phyloP scores from a whole-genome alignment of 1,284 basidiomycete species.

The Macrocystidia cucumis region DNA sequence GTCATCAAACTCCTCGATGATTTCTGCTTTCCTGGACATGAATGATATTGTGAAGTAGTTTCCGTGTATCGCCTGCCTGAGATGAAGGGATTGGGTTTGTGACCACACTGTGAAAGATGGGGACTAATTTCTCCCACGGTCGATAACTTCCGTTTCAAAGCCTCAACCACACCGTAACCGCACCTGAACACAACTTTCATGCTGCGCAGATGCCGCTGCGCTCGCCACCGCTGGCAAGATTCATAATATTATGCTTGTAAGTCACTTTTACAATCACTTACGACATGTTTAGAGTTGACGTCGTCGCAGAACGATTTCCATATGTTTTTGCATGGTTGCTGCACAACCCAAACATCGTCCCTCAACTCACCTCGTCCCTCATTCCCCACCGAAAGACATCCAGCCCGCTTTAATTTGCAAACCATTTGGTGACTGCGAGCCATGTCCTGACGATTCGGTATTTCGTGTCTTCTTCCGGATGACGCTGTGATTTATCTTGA shows the following conservation, averaged over 20 bases:
- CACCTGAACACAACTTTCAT: too few species aligned
- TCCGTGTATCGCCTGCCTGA: slow-evolving; percentile 2
- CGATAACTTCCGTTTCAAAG: too few species aligned
- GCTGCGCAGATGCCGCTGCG: slow-evolving; percentile 24
- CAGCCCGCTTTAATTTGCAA: slow-evolving; percentile 44
- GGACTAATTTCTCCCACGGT: too few species aligned
- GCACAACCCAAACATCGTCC: background rate
- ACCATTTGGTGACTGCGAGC: slow-evolving; percentile 77
- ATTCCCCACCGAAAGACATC: slow-evolving; percentile 19
- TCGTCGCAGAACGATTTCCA: slow-evolving; percentile 9
- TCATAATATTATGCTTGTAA: slow-evolving; percentile 22
- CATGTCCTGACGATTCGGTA: slow-evolving; percentile 76
- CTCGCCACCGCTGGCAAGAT: slow-evolving; percentile 21
- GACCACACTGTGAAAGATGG: slow-evolving; percentile 5
- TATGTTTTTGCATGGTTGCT: slow-evolving; percentile 9
- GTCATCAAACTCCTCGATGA: slow-evolving; percentile 78
- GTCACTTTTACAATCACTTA: slow-evolving; percentile 7
- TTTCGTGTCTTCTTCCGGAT: slow-evolving; percentile 20
- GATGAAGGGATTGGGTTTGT: slow-evolving; percentile 2
- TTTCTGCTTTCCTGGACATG: slow-evolving; percentile 60
- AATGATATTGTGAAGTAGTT: too few species aligned
- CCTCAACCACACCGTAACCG: too few species aligned
- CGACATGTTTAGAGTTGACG: background rate
- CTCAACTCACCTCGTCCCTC: slow-evolving; percentile 7
- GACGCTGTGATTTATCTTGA: slow-evolving; percentile 4